Evolutionary conservation across 805 yeast species (phyloP).

Genomic region (Candida parachauliodes): DNA sequence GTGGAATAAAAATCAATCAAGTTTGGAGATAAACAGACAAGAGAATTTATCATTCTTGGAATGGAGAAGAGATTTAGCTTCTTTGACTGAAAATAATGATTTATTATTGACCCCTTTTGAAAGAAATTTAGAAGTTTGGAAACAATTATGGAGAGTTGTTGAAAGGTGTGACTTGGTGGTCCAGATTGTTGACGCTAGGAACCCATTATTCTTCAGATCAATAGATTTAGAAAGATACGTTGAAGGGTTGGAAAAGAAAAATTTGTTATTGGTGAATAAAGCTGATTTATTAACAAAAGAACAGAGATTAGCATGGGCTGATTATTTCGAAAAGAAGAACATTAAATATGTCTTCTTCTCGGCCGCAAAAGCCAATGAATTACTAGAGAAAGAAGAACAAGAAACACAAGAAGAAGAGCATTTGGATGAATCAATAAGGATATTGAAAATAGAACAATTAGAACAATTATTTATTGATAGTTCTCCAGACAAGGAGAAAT

Average conservation of each 20-base stretch:
- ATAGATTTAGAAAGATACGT: slow-evolving; percentile 84
- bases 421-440: slow-evolving; percentile 46
- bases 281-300: slow-evolving; percentile 78
- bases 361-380: slow-evolving; percentile 79
- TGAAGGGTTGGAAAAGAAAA: slow-evolving; percentile 65
- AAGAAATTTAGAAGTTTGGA: slow-evolving; percentile 96
- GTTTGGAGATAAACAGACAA: slow-evolving; percentile 72
- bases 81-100: slow-evolving; percentile 79
- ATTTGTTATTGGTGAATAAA: slow-evolving; percentile 83
- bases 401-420: slow-evolving; percentile 27
- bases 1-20: slow-evolving; percentile 74
- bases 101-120: slow-evolving; percentile 92
- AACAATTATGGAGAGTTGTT: slow-evolving; percentile 96
- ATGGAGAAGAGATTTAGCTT: slow-evolving; percentile 91
- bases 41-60: slow-evolving; percentile 89
- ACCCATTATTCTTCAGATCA: slow-evolving; percentile 86
- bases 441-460: slow-evolving; percentile 78
- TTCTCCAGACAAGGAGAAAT: slow-evolving; percentile 66
- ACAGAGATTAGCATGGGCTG: slow-evolving; percentile 87
- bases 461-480: slow-evolving; percentile 72
- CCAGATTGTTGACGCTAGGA: slow-evolving; percentile 96
- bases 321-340: slow-evolving; percentile 62
- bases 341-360: slow-evolving; percentile 89
- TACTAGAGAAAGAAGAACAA: slow-evolving; percentile 59
- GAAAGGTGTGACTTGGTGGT: slow-evolving; percentile 93